Conservation (phyloP, 352 stramenopile species). For the Aphanomyces invadans region DNA sequence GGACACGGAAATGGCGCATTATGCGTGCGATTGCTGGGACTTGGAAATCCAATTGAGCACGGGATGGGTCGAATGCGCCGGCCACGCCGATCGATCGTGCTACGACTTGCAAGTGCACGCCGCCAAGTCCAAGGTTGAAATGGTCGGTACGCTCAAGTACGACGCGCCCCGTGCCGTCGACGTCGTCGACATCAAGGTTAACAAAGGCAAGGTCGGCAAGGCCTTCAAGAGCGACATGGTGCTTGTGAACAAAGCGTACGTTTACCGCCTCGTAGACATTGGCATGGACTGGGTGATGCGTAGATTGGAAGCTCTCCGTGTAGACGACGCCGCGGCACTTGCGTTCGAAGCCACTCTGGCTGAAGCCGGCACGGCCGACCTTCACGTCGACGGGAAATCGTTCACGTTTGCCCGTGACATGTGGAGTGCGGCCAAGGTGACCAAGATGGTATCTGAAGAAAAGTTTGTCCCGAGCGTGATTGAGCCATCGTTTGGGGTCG, state of each 20-base stretch:
- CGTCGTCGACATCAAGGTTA: conserved; percentile 91
- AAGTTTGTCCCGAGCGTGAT: conserved; percentile 99
- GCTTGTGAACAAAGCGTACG: conserved; percentile 47
- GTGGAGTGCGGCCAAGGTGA: conserved; percentile 89
- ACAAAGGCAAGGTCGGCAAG: conserved; percentile 95
- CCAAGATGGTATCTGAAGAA: conserved; percentile 94
- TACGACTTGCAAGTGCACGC: conserved; percentile 93
- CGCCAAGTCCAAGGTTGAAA: conserved; percentile 84
- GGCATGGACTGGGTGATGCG: neutral
- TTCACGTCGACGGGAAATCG: conserved; percentile 83
- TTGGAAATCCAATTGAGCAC: conserved; percentile 97
- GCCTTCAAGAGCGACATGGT: conserved; percentile 93
- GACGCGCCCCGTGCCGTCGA: conserved; percentile 92
- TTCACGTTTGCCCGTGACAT: conserved; percentile 94
- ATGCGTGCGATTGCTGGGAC: conserved; percentile 99
- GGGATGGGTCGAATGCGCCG: conserved; percentile 98
- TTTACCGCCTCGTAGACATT: neutral
- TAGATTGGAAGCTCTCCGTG: conserved; percentile 66
- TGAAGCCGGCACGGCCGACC: conserved; percentile 76
- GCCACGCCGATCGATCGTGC: conserved; percentile 97
- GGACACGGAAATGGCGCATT: conserved; percentile 99
- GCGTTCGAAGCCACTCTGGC: conserved; percentile 90
- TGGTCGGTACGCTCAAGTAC: conserved; percentile 84
- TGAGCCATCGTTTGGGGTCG: conserved; percentile 99
- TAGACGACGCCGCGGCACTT: conserved; percentile 80